Percentiles rank a stretch among this genome's conserved stretches.
Evolutionary conservation across 345 rosid species (phyloP).

Genomic region (Iberis pinnata): DNA sequence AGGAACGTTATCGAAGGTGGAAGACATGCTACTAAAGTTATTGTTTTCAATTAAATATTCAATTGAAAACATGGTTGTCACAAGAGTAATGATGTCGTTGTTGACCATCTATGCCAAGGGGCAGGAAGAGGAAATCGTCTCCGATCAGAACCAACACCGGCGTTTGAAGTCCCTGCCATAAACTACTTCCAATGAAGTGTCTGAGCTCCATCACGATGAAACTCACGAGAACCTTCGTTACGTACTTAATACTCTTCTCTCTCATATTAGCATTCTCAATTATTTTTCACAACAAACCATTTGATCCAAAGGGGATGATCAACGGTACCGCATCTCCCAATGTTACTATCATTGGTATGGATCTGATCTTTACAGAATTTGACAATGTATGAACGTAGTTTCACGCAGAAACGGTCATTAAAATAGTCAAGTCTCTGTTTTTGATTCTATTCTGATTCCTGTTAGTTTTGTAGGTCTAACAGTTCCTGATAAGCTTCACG

Average conservation of each 20-base stretch:
- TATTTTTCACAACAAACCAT: conserved; percentile 30
- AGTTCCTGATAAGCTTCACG: conserved; percentile 24
- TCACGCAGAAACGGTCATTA: not conserved
- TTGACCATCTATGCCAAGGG: too few species aligned
- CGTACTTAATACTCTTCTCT: conserved; percentile 35
- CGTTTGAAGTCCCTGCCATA: conserved; percentile 2
- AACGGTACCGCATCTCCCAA: too few species aligned
- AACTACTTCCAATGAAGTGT: conserved; percentile 22
- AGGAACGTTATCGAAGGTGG: too few species aligned
- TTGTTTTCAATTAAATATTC: too few species aligned
- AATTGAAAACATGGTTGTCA: too few species aligned
- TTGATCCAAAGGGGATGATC: conserved; percentile 26
- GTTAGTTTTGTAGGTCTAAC: conserved; percentile 17
- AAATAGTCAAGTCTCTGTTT: conserved; percentile 7
- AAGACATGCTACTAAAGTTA: too few species aligned
- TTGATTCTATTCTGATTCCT: conserved; percentile 5
- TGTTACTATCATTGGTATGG: conserved; percentile 12
- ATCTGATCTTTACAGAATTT: conserved; percentile 12
- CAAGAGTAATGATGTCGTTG: too few species aligned
- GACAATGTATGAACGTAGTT: not conserved
- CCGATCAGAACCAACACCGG: conserved; percentile 24
- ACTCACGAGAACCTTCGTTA: conserved; percentile 33
- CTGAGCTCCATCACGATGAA: conserved; percentile 30
- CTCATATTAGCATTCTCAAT: conserved; percentile 30
- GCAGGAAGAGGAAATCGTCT: conserved; percentile 23